Evolutionary conservation across 176 grass and related monocot genomes (phyloP).

Genomic region (Musa beccarii): DNA sequence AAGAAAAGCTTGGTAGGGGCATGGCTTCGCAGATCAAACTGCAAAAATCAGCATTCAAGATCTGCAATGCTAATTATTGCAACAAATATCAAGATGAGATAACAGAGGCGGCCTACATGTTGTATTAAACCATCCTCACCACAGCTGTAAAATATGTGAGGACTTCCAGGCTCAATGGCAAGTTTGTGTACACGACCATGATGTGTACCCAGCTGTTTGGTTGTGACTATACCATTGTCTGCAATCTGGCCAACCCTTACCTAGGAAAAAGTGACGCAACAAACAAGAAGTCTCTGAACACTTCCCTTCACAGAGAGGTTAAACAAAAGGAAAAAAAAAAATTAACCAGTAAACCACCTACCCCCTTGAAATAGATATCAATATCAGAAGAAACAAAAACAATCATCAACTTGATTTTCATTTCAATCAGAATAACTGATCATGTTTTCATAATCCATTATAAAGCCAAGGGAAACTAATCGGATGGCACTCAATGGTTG

Average conservation of each 20-base stretch:
- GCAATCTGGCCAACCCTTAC: constrained; percentile 61
- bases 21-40: constrained; percentile 78
- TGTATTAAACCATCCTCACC: constrained; percentile 82
- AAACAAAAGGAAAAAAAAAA: background rate
- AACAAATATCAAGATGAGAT: constrained; percentile 14
- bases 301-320: background rate
- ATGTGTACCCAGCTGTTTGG: constrained; percentile 56
- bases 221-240: constrained; percentile 41
- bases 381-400: no score
- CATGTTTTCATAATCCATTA: no score
- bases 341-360: background rate
- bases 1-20: constrained; percentile 50
- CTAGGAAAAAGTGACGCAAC: constrained; percentile 24
- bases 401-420: no score
- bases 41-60: constrained; percentile 16
- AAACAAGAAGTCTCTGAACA: background rate
- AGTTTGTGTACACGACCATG: constrained; percentile 45
- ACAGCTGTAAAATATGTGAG: constrained; percentile 73
- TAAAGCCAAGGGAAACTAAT: no score
- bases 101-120: constrained; percentile 34
- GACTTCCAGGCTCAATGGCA: constrained; percentile 60
- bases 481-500: no score
- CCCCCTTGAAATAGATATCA: no score
- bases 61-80: constrained; percentile 7
- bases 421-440: no score